Evolutionary conservation across 495 filamentous ascomycete genomes (phyloP), one percentile per base, ranked within the genome.

Genomic region (Hyphodiscus hymeniophilus): DNA sequence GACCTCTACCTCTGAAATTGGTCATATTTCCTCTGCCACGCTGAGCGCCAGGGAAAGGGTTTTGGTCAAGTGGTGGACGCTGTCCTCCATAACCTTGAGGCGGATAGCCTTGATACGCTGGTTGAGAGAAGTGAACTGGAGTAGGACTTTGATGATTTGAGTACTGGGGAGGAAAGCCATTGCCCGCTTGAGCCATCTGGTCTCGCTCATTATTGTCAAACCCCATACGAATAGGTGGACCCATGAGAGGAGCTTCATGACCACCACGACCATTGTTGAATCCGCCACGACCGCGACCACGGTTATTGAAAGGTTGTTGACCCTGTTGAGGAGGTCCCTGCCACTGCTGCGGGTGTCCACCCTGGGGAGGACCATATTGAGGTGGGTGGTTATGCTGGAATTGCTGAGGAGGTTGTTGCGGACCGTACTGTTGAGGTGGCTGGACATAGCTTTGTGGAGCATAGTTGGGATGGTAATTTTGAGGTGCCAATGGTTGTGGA

Each of bases 161-260:
- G 60, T 54, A 38, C 34, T 47, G 44, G 58, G 59, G 52, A 50
- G 64, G 61, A 38, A 74, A 69, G 20, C 63, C 64, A 60, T 67
- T 63, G 47, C 66, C 58, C 60, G 73, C 74, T 60, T 66, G 70
- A 56, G 66, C 63, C 45, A 67, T 64, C 18, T 66, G 60, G 20
- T 65, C 58, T 30, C 61, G 46, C 21, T 56, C 59, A 21, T 59
- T 54, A 43, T 62, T 57, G 32, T 80, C 76, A 60, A 75, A 74
- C 2, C 76, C 75, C 66, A 80, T 76, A 23, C 70, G 71, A 51
- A 80, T 71, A 0, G 75, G 75, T 28, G 76, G 72, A 1, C 72
- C 75, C 71, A 82, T 76, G 46, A 79, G 60, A 36, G 71, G 66
- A 13, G 70, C 66, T 50, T 72, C 73, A 43, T 61, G 58, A 2